phyloP scores from a whole-genome alignment of 208 protist genomes.

The Acanthamoeba castellanii region DNA sequence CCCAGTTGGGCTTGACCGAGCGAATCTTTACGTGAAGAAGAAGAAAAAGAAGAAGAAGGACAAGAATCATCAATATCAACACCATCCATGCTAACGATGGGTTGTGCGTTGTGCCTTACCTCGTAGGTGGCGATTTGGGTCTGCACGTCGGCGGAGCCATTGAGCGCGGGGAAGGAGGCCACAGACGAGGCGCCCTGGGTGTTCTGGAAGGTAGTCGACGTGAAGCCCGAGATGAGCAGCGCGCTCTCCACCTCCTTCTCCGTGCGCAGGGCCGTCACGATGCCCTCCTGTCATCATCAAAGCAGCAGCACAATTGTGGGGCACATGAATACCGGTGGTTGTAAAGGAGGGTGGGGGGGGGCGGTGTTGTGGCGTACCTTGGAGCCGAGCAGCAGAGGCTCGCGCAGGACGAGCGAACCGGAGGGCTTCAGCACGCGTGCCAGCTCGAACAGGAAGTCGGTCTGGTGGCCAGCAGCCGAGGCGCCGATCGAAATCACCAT shows the following conservation, averaged over 20 bases:
- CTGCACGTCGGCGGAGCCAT: not conserved
- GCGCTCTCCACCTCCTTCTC: conserved; percentile 9
- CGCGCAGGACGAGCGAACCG: not conserved
- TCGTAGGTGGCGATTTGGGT: not conserved
- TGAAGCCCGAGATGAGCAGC: conserved; percentile 23
- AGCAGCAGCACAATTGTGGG: too few species aligned
- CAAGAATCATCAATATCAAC: too few species aligned
- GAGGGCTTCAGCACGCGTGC: conserved; percentile 29
- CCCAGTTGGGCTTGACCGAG: conserved; percentile 67
- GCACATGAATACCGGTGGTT: not conserved
- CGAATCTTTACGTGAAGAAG: not conserved
- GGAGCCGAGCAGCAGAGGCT: not conserved
- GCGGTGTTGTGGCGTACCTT: not conserved
- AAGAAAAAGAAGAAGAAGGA: too few species aligned
- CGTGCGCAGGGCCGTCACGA: not conserved
- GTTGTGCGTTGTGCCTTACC: not conserved
- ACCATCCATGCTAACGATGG: too few species aligned
- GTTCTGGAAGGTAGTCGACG: not conserved
- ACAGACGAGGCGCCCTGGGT: not conserved
- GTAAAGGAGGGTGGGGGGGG: not conserved
- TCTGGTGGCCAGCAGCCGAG: not conserved
- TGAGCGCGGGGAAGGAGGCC: conserved; percentile 16
- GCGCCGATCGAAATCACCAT: not conserved
- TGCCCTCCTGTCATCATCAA: not conserved
- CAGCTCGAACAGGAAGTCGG: conserved; percentile 34